Evolutionary conservation across 78 protist genomes (phyloP), one percentile per base, ranked within the genome.

Genomic region (Goniomonas avonlea): DNA sequence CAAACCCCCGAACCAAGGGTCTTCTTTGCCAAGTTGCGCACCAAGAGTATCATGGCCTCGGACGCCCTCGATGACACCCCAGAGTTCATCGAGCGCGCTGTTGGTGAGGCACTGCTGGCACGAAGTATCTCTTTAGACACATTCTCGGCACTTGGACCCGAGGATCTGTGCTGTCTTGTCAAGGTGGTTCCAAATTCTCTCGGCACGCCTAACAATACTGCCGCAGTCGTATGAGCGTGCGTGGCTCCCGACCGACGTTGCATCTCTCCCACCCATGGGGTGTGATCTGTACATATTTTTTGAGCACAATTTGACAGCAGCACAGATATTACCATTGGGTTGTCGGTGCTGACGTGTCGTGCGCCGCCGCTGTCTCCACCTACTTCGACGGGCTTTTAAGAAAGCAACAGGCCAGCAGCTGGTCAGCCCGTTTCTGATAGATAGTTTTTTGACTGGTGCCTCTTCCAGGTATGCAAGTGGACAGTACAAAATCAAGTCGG

Each of bases 321-420:
- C 25, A 25, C 34, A 56, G 71, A 9, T 63, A 63, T 9, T 63
- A 63, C 43, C 71, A 63, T 27, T 63, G 71, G 71, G 71, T 63
- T 2, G 45, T 63, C 29, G 71, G 71, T 20, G 71, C 45, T 5
- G 71, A 63, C 71, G 32, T 39, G 29, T 63, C 71, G 11, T 63
- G 71, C 31, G 47, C 71, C 27, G 71, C 71, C 3, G 71, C 71
- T 18, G 71, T 63, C 71, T 63, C 47, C 1, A 25, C 71, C 71
- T 63, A 63, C 71, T 63, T 63, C 71, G 71, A 63, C 45, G 29
- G 20, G 9, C 9, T 58, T 23, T 29, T 59, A 2, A 59, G 40
- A 59, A 59, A 59, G 66, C 32, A 23, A 2, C 2, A 20, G 23
- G 2, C 58, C 58, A 1, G 32, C 58, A 20, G 32, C 32, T 1